Evolutionary conservation across 352 stramenopile genomes (phyloP), one percentile per base, ranked within the genome.

Genomic region (Elongisporangium senticosum): DNA sequence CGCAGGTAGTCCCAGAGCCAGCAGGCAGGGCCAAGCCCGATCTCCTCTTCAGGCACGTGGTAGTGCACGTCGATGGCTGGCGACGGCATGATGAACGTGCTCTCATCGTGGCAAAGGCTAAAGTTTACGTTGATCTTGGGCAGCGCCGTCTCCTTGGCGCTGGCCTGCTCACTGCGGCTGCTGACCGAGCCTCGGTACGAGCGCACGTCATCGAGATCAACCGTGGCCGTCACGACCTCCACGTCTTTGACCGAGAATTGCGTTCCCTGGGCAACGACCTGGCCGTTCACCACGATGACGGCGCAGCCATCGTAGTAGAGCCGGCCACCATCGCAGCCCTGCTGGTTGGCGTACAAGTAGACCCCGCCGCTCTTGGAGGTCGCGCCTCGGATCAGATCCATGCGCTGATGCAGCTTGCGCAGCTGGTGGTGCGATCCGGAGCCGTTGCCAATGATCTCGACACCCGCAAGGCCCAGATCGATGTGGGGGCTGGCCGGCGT

Each of bases 1-100:
- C 97, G 88, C 51, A 99, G 64, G 72, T 99, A 99, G 76, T 99
- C 97, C 97, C 97, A 99, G 39, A 99, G 72, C 97, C 97, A 99
- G 72, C 96, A 99, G 3, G 97, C 97, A 2, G 97, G 97, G 5
- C 97, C 97, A 2, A 98, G 76, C 37, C 89, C 97, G 70, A 98
- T 99, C 68, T 99, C 96, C 71, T 99, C 96, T 65, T 99, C 95
- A 2, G 96, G 89, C 6, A 75, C 69, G 59, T 97, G 83, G 67
- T 94, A 87, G 19, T 75, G 79, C 13, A 96, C 68, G 7, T 88
- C 59, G 50, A 97, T 80, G 8, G 68, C 61, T 17, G 71, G 56
- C n/a, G 69, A 81, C 14, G 82, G 71, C 2, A 66, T 55, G 2
- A 62, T 26, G 19, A 88, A 69, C 4, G 67, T 68, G 10, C 51